Conservation (phyloP, 2,329 filamentous ascomycete species). For the Aphanoascus verrucosus region DNA sequence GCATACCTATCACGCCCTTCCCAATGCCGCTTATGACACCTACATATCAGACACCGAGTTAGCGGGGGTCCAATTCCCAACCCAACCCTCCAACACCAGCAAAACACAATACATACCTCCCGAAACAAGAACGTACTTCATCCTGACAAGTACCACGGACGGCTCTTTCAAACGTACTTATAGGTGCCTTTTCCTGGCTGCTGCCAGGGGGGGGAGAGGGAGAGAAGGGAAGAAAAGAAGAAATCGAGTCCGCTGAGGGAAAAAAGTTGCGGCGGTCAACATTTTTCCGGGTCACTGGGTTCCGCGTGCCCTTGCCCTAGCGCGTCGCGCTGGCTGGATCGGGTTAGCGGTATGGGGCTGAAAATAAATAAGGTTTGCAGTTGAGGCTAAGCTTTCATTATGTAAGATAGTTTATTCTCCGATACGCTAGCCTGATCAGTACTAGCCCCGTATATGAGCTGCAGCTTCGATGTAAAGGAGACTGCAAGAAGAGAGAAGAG, state of each 20-base stretch:
- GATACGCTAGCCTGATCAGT: background rate
- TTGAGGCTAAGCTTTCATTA: background rate
- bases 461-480: background rate
- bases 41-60: conserved; percentile 14
- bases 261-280: background rate
- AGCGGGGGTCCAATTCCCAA: conserved; percentile 9
- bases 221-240: conserved; percentile 7
- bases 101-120: conserved; percentile 46
- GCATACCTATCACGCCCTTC: conserved; percentile 56
- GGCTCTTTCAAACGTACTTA: conserved; percentile 11
- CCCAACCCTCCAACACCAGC: background rate
- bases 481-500: too few relatives aligned
- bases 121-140: conserved; percentile 74
- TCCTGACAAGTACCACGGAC: conserved; percentile 34
- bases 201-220: conserved; percentile 11
- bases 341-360: background rate
- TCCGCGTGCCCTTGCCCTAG: conserved; percentile 7
- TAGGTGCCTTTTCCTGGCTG: conserved; percentile 14
- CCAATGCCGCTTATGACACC: conserved; percentile 43
- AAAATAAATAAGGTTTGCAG: background rate
- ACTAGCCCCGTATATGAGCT: too few relatives aligned
- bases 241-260: conserved; percentile 3
- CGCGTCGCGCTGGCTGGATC: background rate
- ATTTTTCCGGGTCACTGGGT: conserved; percentile 2
- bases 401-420: background rate